A percentile compares a stretch with the other conserved stretches of the same genome.
These are phyloP conservation scores for Sorghum bicolor DNA, from an alignment of 176 grass and related monocot species.

Conservation along the genomic window Sorghum_bicolor_NCBIv3 NC_012879.2:6017001-6017500, in stretches of 20 bases:
- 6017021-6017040: not conserved
- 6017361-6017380: constrained; percentile 95
- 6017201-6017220: not conserved
- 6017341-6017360: constrained; percentile 96
- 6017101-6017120: not conserved
- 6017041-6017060: not conserved
- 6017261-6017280: constrained; percentile 93
- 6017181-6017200: not conserved
- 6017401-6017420: not conserved
- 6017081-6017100: not conserved
- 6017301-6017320: constrained; percentile 88
- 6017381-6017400: not conserved
- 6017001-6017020: not conserved
- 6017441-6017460: not conserved
- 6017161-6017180: not conserved
- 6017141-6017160: not conserved
- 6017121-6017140: not conserved
- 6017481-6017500: constrained; percentile 76
- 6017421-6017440: not conserved
- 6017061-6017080: not conserved
- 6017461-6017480: constrained; percentile 98
- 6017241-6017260: constrained; percentile 14
- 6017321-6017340: constrained; percentile 76
- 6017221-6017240: not conserved
- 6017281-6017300: constrained; percentile 96